phyloP scores from a whole-genome alignment of 805 yeast species.

The Grigorovia humatica region DNA sequence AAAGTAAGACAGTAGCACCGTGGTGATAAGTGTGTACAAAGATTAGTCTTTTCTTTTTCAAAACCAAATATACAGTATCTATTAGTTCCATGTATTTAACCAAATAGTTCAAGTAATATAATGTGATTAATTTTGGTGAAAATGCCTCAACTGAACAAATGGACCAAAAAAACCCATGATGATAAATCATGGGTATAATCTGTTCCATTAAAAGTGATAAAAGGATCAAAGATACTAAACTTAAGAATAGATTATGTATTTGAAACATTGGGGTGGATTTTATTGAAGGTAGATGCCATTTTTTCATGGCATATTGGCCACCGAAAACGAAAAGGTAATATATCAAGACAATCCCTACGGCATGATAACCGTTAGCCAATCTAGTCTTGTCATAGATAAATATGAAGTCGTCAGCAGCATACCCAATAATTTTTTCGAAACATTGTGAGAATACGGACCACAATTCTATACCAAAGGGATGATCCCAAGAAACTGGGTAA shows the following conservation, averaged over 20 bases:
- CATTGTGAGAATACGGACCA: conserved; percentile 51
- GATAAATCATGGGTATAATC: conserved; percentile 53
- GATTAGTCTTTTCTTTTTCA: conserved; percentile 64
- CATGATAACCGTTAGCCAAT: conserved; percentile 56
- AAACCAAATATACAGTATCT: conserved; percentile 66
- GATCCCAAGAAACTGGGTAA: conserved; percentile 40
- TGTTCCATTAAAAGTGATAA: conserved; percentile 57
- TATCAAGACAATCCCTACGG: conserved; percentile 40
- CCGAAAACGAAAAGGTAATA: conserved; percentile 59
- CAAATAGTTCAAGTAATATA: conserved; percentile 67
- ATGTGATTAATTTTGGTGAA: conserved; percentile 55
- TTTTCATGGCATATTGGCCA: conserved; percentile 47
- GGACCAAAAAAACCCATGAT: conserved; percentile 57
- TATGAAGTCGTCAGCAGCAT: conserved; percentile 48
- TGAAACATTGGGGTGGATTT: conserved; percentile 50
- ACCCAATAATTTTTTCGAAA: conserved; percentile 40
- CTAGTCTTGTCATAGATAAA: conserved; percentile 48
- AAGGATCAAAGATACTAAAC: conserved; percentile 47
- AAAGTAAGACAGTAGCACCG: conserved; percentile 73
- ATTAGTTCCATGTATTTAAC: conserved; percentile 63
- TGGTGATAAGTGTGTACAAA: conserved; percentile 79
- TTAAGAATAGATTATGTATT: conserved; percentile 55
- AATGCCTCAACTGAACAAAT: conserved; percentile 59
- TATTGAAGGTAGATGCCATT: conserved; percentile 38
- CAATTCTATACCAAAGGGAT: conserved; percentile 65